These are phyloP conservation scores for Suhomyces atakaporum DNA, from an alignment of 1,139 yeast genomes.

Conservation along the genomic window DNA sequence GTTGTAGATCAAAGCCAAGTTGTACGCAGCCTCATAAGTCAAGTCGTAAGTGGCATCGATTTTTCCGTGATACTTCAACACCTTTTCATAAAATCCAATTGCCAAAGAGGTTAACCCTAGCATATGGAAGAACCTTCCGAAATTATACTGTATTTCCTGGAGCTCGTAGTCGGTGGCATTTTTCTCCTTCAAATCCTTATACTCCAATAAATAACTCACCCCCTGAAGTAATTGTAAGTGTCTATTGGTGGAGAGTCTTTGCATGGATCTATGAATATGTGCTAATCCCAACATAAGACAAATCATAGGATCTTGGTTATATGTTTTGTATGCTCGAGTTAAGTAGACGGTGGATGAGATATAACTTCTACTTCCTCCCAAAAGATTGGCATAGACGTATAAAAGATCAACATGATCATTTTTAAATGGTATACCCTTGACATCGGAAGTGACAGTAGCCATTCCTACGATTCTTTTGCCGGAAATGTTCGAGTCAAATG, in stretches of 20 bases:
- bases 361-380: conserved; percentile 83
- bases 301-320: conserved; percentile 76
- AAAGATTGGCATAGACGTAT: conserved; percentile 74
- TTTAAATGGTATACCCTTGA: conserved; percentile 41
- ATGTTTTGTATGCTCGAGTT: conserved; percentile 60
- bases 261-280: conserved; percentile 91
- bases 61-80: conserved; percentile 40
- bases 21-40: conserved; percentile 81
- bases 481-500: conserved; percentile 69
- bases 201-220: conserved; percentile 72
- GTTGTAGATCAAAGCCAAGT: conserved; percentile 71
- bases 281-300: conserved; percentile 74
- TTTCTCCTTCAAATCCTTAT: conserved; percentile 47
- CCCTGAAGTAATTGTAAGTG: conserved; percentile 90
- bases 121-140: conserved; percentile 84
- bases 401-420: conserved; percentile 70
- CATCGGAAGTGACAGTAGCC: conserved; percentile 61
- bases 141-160: conserved; percentile 81
- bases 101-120: conserved; percentile 78
- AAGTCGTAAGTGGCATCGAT: conserved; percentile 51
- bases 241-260: conserved; percentile 80
- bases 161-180: conserved; percentile 51
- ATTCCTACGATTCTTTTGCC: conserved; percentile 66
- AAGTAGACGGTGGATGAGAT: conserved; percentile 74
- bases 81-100: conserved; percentile 67